Percentiles rank a stretch among this genome's conserved stretches.
These are phyloP conservation scores for Yamadazyma kitorensis DNA, from an alignment of 805 yeast genomes.

Conservation along the genomic window DNA sequence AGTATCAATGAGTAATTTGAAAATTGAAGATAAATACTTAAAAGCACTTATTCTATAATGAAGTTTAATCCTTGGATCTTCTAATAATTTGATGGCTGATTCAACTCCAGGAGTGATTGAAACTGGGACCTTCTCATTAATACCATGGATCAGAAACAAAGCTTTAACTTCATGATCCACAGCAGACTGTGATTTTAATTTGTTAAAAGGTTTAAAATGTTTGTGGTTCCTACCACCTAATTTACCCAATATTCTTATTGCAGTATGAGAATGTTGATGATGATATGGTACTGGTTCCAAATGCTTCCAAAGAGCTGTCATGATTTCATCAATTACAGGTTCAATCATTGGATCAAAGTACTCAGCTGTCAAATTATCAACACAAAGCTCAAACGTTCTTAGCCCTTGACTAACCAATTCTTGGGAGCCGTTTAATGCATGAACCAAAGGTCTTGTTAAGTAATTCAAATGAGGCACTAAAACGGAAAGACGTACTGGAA, in stretches of 20 bases:
- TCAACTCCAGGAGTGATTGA: constrained; percentile 81
- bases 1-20: constrained; percentile 65
- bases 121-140: constrained; percentile 56
- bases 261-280: constrained; percentile 93
- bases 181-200: constrained; percentile 52
- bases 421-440: constrained; percentile 84
- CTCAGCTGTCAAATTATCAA: constrained; percentile 93
- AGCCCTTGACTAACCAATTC: constrained; percentile 94
- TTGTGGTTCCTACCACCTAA: constrained; percentile 94
- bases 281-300: constrained; percentile 89
- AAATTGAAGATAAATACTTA: constrained; percentile 61
- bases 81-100: constrained; percentile 72
- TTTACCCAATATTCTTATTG: constrained; percentile 89
- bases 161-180: constrained; percentile 72
- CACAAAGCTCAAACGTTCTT: constrained; percentile 91
- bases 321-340: constrained; percentile 92
- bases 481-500: constrained; percentile 91
- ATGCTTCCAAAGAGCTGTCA: constrained; percentile 90
- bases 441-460: constrained; percentile 86
- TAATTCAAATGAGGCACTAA: constrained; percentile 89
- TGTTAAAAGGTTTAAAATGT: constrained; percentile 72
- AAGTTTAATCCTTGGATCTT: constrained; percentile 58
- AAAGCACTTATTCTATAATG: constrained; percentile 79
- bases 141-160: constrained; percentile 66
- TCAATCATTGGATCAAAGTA: constrained; percentile 96